These are phyloP conservation scores for Arxiozyma heterogenica DNA, from an alignment of 1,139 yeast species.

Conservation along the genomic window DNA sequence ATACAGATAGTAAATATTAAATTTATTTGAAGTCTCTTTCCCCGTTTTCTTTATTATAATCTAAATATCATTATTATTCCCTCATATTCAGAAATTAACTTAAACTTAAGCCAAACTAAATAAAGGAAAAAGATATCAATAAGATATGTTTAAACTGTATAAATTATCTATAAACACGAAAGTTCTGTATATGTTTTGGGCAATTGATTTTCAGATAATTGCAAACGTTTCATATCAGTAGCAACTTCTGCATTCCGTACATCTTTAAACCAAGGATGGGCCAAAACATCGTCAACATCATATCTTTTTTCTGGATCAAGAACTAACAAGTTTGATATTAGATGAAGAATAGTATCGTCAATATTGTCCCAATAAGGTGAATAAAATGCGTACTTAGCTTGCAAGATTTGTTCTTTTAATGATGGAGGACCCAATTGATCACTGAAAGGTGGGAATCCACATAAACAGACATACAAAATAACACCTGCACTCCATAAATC, in stretches of 20 bases:
- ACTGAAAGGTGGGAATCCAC: constrained; percentile 81
- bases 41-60: not conserved
- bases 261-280: constrained; percentile 50
- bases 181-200: constrained; percentile 30
- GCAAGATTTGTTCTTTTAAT: constrained; percentile 63
- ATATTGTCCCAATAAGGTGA: constrained; percentile 76
- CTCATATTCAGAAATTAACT: too few relatives aligned
- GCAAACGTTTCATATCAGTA: constrained; percentile 17
- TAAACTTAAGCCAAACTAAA: not conserved
- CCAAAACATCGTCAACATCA: constrained; percentile 42
- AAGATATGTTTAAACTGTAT: not conserved
- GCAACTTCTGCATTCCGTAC: constrained; percentile 9
- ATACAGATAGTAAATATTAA: too few relatives aligned
- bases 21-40: too few relatives aligned
- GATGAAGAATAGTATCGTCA: constrained; percentile 53
- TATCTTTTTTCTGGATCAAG: constrained; percentile 48
- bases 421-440: constrained; percentile 73
- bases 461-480: constrained; percentile 61
- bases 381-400: constrained; percentile 62
- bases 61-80: not conserved
- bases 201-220: constrained; percentile 17
- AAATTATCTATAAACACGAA: constrained; percentile 14
- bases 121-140: not conserved
- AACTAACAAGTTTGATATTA: constrained; percentile 52
- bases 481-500: constrained; percentile 82